phyloP scores from a whole-genome alignment of 2,329 filamentous ascomycete genomes.

The Aspergillus texensis region DNA sequence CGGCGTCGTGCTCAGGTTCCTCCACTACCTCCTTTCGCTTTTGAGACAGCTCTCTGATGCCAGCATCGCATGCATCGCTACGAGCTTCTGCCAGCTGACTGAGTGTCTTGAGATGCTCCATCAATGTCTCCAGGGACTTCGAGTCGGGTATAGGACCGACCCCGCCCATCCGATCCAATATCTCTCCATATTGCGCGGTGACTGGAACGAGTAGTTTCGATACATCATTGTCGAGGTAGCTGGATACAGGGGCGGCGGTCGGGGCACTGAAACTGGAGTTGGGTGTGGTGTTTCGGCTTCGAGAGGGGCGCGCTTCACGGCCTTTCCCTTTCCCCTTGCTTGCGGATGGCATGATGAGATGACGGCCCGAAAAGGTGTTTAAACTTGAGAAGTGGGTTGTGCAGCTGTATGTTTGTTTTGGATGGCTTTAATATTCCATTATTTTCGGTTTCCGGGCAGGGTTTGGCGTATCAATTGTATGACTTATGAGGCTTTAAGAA shows the following conservation, averaged over 20 bases:
- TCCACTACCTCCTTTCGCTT: constrained; percentile 60
- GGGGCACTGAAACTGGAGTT: constrained; percentile 55
- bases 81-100: constrained; percentile 61
- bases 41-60: constrained; percentile 61
- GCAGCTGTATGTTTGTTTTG: background rate
- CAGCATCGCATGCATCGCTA: constrained; percentile 60
- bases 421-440: background rate
- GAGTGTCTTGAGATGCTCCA: constrained; percentile 58
- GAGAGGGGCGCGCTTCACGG: constrained; percentile 56
- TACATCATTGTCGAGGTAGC: constrained; percentile 59
- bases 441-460: background rate
- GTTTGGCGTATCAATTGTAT: background rate
- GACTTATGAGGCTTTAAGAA: background rate
- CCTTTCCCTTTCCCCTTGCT: constrained; percentile 57
- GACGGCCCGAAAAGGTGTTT: background rate
- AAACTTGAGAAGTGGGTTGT: background rate
- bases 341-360: constrained; percentile 44
- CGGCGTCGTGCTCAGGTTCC: constrained; percentile 52
- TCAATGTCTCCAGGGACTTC: constrained; percentile 52
- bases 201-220: constrained; percentile 51
- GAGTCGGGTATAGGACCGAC: constrained; percentile 52
- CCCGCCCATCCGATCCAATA: constrained; percentile 58
- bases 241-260: constrained; percentile 41
- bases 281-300: constrained; percentile 66
- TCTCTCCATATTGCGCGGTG: constrained; percentile 58